These are phyloP conservation scores for Helicocarpus griseus DNA, from an alignment of 2,329 filamentous ascomycete genomes.

Conservation along the genomic window DNA sequence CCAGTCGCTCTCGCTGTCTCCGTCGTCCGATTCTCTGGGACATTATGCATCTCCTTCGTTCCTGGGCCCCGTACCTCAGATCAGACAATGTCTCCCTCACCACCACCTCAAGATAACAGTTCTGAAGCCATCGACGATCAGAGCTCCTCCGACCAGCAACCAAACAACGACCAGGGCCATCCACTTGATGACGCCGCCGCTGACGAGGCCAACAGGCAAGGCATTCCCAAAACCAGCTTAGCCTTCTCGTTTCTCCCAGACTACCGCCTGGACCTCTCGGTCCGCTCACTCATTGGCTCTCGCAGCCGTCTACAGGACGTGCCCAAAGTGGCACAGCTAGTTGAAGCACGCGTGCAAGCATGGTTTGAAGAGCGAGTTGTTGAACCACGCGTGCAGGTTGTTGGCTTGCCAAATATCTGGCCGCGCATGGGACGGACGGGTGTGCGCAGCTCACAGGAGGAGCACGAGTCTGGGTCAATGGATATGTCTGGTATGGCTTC, in stretches of 20 bases:
- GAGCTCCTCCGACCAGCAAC: neutral
- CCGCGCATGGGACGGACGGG: constrained; percentile 45
- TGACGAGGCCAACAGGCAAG: constrained; percentile 21
- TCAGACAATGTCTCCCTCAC: constrained; percentile 19
- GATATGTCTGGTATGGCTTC: neutral
- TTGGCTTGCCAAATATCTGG: constrained; percentile 53
- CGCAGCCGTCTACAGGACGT: constrained; percentile 55
- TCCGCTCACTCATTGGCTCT: constrained; percentile 54
- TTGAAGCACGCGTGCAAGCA: constrained; percentile 54
- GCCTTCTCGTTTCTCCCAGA: constrained; percentile 75
- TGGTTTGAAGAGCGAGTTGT: constrained; percentile 61
- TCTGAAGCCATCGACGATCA: neutral
- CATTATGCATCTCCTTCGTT: constrained; percentile 84
- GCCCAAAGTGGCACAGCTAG: constrained; percentile 56
- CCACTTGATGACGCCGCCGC: constrained; percentile 10
- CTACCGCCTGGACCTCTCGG: constrained; percentile 56
- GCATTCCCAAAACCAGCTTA: constrained; percentile 70
- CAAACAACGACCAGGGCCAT: no score
- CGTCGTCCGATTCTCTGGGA: constrained; percentile 89
- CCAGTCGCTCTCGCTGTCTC: constrained; percentile 87
- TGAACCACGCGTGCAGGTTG: constrained; percentile 56
- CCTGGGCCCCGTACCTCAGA: constrained; percentile 44
- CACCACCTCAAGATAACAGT: constrained; percentile 13
- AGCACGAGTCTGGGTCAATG: constrained; percentile 14
- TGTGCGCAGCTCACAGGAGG: constrained; percentile 34